These are phyloP conservation scores for Hypoxylon sp. DNA, from an alignment of 2,329 filamentous ascomycete species.

Conservation along the genomic window DNA sequence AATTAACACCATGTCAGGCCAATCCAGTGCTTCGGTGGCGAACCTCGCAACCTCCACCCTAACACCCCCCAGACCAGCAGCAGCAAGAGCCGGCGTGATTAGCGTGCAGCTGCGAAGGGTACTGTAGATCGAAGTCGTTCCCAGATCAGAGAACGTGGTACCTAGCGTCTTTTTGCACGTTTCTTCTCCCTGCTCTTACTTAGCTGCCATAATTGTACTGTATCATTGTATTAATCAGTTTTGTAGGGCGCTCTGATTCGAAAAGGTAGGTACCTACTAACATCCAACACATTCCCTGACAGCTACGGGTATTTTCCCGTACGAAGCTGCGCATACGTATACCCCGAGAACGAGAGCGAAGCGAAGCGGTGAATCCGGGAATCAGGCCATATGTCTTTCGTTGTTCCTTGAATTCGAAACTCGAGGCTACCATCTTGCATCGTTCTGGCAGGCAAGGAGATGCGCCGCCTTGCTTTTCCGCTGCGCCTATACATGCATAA, in stretches of 20 bases:
- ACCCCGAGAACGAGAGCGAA: conserved; percentile 12
- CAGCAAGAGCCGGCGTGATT: conserved; percentile 47
- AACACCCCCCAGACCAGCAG: conserved; percentile 28
- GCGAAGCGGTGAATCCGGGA: conserved; percentile 39
- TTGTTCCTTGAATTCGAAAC: conserved; percentile 35
- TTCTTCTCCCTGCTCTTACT: conserved; percentile 22
- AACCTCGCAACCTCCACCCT: conserved; percentile 40
- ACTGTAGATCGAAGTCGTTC: conserved; percentile 46
- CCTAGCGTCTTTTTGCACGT: conserved; percentile 37
- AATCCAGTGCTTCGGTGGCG: conserved; percentile 42
- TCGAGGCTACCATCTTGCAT: conserved; percentile 29
- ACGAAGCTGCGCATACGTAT: conserved; percentile 9
- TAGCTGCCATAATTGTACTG: conserved; percentile 1
- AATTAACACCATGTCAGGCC: conserved; percentile 36
- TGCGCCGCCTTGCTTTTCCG: conserved; percentile 32
- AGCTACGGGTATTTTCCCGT: conserved; percentile 3
- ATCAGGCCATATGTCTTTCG: conserved; percentile 32
- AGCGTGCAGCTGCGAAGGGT: conserved; percentile 41
- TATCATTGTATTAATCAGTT: conserved; percentile 8
- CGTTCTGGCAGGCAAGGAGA: conserved; percentile 16
- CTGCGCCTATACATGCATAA: conserved; percentile 17
- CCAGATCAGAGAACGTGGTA: conserved; percentile 43
- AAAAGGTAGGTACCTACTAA: conserved; percentile 18
- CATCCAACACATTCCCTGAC: conserved; percentile 3
- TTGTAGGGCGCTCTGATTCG: neutral